phyloP scores from a whole-genome alignment of 1,139 yeast genomes.

The Hyphopichia fennica region DNA sequence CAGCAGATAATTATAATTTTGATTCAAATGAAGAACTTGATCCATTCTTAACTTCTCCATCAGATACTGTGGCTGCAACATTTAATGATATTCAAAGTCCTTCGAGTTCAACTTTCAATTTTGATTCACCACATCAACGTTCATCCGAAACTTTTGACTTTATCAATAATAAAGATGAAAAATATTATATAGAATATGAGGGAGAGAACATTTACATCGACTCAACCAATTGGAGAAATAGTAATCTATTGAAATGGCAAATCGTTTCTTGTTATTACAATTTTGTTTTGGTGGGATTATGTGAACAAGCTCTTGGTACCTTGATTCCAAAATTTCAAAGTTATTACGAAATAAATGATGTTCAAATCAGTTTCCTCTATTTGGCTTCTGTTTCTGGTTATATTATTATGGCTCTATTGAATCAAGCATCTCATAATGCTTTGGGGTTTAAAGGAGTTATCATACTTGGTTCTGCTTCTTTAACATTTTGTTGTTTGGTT shows the following conservation, averaged over 20 bases:
- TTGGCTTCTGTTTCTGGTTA: constrained; percentile 39
- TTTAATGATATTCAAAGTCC: background rate
- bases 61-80: background rate
- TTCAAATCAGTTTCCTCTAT: constrained; percentile 34
- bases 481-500: constrained; percentile 31
- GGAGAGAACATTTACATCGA: constrained; percentile 31
- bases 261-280: constrained; percentile 35
- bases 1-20: background rate
- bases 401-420: constrained; percentile 38
- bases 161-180: background rate
- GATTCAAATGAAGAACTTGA: background rate
- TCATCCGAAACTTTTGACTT: background rate
- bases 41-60: background rate
- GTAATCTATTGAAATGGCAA: constrained; percentile 37
- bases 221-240: constrained; percentile 41
- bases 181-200: constrained; percentile 19
- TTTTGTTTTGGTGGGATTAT: constrained; percentile 50
- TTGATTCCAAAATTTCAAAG: constrained; percentile 50
- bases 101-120: background rate
- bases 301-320: constrained; percentile 60
- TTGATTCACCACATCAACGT: background rate
- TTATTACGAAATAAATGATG: constrained; percentile 46
- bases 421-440: constrained; percentile 28
- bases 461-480: constrained; percentile 27
- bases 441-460: constrained; percentile 43